These are phyloP conservation scores for Fusarium nanum DNA, from an alignment of 2,329 filamentous ascomycete species.

Conservation along the genomic window DNA sequence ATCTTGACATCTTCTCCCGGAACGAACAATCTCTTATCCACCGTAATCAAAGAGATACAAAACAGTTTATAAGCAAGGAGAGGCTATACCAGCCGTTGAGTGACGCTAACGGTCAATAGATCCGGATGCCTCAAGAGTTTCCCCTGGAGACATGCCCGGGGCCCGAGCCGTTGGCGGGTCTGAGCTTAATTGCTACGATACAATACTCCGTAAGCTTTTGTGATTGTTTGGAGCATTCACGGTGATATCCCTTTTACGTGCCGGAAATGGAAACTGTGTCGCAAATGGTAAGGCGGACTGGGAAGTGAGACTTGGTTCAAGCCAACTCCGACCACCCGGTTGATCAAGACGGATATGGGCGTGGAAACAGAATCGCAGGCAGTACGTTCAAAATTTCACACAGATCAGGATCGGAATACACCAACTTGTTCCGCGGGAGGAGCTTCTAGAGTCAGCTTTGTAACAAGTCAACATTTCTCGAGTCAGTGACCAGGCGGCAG, in stretches of 20 bases:
- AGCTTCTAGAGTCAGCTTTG: neutral
- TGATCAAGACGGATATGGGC: neutral
- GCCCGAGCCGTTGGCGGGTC: neutral
- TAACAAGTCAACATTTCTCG: neutral
- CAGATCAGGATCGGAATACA: neutral
- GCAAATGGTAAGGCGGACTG: slow-evolving; percentile 11
- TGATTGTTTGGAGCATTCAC: neutral
- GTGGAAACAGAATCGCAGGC: neutral
- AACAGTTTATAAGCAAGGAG: neutral
- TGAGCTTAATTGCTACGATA: neutral
- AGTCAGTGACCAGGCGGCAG: neutral
- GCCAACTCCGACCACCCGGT: slow-evolving; percentile 5
- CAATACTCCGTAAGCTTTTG: neutral
- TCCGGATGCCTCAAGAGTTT: neutral
- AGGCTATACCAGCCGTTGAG: neutral
- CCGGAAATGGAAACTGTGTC: neutral
- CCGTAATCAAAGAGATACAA: neutral
- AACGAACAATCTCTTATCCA: neutral
- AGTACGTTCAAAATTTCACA: neutral
- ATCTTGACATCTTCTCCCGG: neutral
- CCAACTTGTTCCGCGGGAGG: neutral
- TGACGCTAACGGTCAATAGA: neutral
- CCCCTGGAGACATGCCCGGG: neutral
- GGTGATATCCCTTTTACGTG: neutral
- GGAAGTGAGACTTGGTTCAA: slow-evolving; percentile 11